These are phyloP conservation scores for Umbilicus rupestris DNA, from an alignment of 164 flowering plant genomes.

Conservation along the genomic window DNA sequence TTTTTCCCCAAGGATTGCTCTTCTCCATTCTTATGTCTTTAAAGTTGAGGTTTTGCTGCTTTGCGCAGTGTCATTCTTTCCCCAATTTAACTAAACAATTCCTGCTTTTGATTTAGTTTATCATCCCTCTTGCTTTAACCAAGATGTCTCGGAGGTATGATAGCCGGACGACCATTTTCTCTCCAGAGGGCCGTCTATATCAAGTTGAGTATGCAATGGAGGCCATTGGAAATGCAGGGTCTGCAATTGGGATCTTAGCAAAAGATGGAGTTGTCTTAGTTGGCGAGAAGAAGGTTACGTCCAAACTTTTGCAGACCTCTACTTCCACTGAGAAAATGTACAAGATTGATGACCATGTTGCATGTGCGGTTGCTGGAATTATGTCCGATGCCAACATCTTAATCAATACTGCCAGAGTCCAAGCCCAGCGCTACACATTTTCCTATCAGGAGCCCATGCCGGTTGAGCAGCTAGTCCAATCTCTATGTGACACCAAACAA, in stretches of 20 bases:
- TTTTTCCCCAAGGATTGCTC: too few relatives aligned
- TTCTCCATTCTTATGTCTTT: too few relatives aligned
- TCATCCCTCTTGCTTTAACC: background rate
- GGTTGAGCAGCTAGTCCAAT: conserved; percentile 63
- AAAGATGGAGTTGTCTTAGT: conserved; percentile 57
- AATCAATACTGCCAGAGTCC: conserved; percentile 55
- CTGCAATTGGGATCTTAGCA: conserved; percentile 47
- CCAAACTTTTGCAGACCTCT: conserved; percentile 53
- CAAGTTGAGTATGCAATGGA: conserved; percentile 76
- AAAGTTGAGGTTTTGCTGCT: too few relatives aligned
- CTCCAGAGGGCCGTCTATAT: conserved; percentile 65
- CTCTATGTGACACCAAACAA: conserved; percentile 61
- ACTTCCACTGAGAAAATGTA: conserved; percentile 60
- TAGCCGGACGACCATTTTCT: conserved; percentile 65
- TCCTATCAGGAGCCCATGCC: conserved; percentile 70
- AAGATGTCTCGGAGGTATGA: conserved; percentile 64
- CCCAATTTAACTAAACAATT: background rate
- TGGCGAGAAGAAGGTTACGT: conserved; percentile 60
- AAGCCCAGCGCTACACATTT: conserved; percentile 53
- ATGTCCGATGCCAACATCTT: conserved; percentile 76
- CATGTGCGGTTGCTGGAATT: conserved; percentile 68
- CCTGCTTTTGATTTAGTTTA: background rate
- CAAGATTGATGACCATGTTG: conserved; percentile 64
- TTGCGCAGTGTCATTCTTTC: background rate
- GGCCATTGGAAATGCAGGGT: conserved; percentile 66